Conservation (phyloP, 305 asterid genomes). For the Ajuga reptans region DNA sequence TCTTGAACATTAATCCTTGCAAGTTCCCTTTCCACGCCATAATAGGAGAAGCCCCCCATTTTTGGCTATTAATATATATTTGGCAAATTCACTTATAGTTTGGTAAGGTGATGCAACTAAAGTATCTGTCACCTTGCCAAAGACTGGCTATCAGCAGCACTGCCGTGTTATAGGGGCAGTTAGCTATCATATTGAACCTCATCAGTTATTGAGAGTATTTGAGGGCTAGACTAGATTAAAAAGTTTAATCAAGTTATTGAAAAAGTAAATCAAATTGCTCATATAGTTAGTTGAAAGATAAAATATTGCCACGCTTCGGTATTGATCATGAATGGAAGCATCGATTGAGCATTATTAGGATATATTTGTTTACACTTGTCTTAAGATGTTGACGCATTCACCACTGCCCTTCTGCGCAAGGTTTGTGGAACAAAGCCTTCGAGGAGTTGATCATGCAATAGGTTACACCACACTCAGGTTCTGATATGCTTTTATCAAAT, state of each 20-base stretch:
- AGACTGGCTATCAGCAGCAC: too few relatives aligned
- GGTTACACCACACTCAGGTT: too few relatives aligned
- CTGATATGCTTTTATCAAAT: too few relatives aligned
- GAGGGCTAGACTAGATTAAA: too few relatives aligned
- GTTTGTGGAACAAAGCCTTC: too few relatives aligned
- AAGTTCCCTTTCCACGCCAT: neutral
- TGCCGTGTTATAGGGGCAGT: too few relatives aligned
- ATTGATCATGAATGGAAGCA: neutral
- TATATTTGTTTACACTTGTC: neutral
- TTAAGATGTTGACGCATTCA: constrained; percentile 9
- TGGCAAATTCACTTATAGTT: neutral
- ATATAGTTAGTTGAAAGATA: neutral
- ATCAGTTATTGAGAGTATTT: neutral
- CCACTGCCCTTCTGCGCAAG: too few relatives aligned
- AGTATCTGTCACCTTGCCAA: neutral
- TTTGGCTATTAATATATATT: neutral
- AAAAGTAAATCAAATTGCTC: neutral
- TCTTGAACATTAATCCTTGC: neutral
- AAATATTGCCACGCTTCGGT: neutral
- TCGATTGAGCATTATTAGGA: neutral
- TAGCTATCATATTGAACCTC: neutral
- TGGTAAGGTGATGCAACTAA: neutral
- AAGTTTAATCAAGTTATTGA: neutral
- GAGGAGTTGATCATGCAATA: too few relatives aligned
- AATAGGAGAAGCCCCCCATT: neutral